Percentiles rank a stretch among this genome's conserved stretches.
Evolutionary conservation across 441 rosid species (phyloP).

Genomic region (Syzygium syzygioides): DNA sequence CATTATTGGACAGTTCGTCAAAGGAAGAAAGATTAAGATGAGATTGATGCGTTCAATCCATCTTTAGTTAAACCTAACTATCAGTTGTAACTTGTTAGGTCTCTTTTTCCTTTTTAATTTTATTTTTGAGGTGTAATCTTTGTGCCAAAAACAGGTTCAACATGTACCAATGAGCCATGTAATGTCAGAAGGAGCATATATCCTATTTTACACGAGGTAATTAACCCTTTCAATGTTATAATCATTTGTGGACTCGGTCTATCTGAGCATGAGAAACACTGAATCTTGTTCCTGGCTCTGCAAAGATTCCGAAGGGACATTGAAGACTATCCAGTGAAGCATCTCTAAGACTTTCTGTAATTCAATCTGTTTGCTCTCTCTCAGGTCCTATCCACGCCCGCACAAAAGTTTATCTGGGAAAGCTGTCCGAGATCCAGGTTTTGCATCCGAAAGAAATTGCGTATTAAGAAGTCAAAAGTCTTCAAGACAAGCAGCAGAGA

Average conservation of each 20-base stretch:
- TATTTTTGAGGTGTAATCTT: background rate
- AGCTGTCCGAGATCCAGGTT: slow-evolving; percentile 21
- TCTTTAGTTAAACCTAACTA: background rate
- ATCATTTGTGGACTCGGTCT: background rate
- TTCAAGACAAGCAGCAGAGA: slow-evolving; percentile 33
- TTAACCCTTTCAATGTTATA: background rate
- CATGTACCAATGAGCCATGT: slow-evolving; percentile 71
- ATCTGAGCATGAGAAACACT: background rate
- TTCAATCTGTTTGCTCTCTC: background rate
- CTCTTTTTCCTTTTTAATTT: background rate
- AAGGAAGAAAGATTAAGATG: background rate
- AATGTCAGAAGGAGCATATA: slow-evolving; percentile 93
- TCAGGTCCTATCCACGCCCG: slow-evolving; percentile 72
- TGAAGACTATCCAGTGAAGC: background rate
- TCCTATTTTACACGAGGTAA: slow-evolving; percentile 81
- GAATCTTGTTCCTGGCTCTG: background rate
- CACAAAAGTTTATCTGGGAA: slow-evolving; percentile 28
- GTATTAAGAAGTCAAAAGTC: slow-evolving; percentile 25
- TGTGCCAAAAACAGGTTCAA: slow-evolving; percentile 41
- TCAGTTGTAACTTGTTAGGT: background rate
- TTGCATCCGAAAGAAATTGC: slow-evolving; percentile 19
- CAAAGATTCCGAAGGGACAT: background rate
- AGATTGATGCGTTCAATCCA: background rate
- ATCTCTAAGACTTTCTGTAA: background rate
- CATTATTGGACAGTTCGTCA: background rate